These are phyloP conservation scores for Leccinum disarticulatum DNA, from an alignment of 768 basidiomycete genomes.

Conservation along the genomic window DNA sequence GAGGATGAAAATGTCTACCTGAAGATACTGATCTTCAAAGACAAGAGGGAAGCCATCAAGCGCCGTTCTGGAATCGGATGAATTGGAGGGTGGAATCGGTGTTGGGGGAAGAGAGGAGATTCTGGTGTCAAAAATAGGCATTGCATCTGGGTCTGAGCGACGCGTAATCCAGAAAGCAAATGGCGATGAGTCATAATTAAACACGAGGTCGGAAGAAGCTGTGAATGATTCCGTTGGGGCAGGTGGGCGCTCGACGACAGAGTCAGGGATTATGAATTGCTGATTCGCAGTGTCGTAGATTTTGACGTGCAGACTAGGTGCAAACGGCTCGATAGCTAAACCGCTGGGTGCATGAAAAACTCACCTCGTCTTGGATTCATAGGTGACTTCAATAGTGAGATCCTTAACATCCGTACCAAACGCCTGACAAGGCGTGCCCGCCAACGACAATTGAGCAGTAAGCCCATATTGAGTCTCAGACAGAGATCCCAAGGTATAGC, in stretches of 20 bases:
- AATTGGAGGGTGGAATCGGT: slow-evolving; percentile 55
- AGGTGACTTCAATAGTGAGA: slow-evolving; percentile 65
- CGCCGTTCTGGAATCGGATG: slow-evolving; percentile 50
- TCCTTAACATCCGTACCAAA: slow-evolving; percentile 60
- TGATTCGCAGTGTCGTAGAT: slow-evolving; percentile 58
- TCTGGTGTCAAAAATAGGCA: slow-evolving; percentile 72
- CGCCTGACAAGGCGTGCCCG: slow-evolving; percentile 59
- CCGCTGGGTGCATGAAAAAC: slow-evolving; percentile 4
- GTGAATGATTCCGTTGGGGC: slow-evolving; percentile 36
- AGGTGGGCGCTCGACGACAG: slow-evolving; percentile 46
- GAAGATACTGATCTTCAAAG: slow-evolving; percentile 80
- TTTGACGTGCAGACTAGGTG: slow-evolving; percentile 60
- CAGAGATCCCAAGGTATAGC: slow-evolving; percentile 53
- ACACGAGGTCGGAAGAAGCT: slow-evolving; percentile 58
- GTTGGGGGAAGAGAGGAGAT: slow-evolving; percentile 57
- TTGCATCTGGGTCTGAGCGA: slow-evolving; percentile 50
- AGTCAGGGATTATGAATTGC: slow-evolving; percentile 68
- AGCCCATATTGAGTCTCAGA: slow-evolving; percentile 47
- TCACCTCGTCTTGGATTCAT: slow-evolving; percentile 56
- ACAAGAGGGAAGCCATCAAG: slow-evolving; percentile 68
- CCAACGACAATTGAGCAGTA: slow-evolving; percentile 52
- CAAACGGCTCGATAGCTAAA: neutral
- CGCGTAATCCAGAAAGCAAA: slow-evolving; percentile 84
- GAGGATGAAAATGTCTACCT: slow-evolving; percentile 37
- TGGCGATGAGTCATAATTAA: slow-evolving; percentile 62